Evolutionary conservation across 495 filamentous ascomycete species (phyloP).

Genomic region (Penicillium antarcticum): DNA sequence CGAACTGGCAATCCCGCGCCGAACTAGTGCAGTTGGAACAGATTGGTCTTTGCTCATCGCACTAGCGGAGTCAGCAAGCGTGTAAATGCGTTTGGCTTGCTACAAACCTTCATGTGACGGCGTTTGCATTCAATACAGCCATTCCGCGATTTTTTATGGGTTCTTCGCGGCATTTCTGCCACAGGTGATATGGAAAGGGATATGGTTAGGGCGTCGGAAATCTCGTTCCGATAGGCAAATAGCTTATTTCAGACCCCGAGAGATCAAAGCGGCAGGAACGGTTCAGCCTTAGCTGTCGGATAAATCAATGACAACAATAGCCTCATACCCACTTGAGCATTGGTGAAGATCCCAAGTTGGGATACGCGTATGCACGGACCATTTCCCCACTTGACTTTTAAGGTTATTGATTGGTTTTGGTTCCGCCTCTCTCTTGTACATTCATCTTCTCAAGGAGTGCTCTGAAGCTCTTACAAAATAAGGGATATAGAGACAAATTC

Average conservation of each 20-base stretch:
- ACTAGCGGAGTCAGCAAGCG: constrained; percentile 19
- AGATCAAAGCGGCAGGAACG: neutral
- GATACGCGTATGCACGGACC: constrained; percentile 16
- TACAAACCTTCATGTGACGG: constrained; percentile 35
- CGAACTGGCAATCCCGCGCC: constrained; percentile 23
- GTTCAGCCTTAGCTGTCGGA: neutral
- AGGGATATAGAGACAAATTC: too few relatives aligned
- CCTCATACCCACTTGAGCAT: neutral
- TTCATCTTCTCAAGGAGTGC: neutral
- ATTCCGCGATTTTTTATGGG: constrained; percentile 35
- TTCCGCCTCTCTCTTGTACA: neutral
- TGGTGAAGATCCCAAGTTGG: neutral
- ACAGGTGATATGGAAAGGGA: neutral
- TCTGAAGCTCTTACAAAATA: too few relatives aligned
- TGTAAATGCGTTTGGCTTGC: neutral
- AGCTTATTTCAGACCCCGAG: neutral
- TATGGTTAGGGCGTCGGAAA: neutral
- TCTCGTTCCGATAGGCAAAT: neutral
- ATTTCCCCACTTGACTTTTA: neutral
- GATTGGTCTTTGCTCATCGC: constrained; percentile 32
- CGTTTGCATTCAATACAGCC: constrained; percentile 38
- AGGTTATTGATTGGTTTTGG: neutral
- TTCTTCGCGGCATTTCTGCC: constrained; percentile 29
- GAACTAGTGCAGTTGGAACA: constrained; percentile 35
- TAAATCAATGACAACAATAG: neutral